phyloP scores from a whole-genome alignment of 179 eudicot species.

The Gypsophila paniculata region DNA sequence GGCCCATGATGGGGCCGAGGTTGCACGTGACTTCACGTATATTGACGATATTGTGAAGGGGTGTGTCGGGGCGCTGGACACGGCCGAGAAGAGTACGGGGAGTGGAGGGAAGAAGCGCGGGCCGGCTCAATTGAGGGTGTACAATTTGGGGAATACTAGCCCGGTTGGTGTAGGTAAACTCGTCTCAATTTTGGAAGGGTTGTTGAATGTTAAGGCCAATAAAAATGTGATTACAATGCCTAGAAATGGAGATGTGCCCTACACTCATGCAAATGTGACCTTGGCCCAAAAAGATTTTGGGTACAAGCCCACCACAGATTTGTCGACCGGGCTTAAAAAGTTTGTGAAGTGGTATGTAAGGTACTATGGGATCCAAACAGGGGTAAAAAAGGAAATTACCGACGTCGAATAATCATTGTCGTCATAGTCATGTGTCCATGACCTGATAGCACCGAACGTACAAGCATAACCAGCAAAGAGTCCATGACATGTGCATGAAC shows the following conservation, averaged over 20 bases:
- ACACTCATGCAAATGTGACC: conserved; percentile 64
- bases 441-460: too few relatives aligned
- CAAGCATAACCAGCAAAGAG: too few relatives aligned
- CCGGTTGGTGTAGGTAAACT: conserved; percentile 53
- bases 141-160: conserved; percentile 59
- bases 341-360: conserved; percentile 63
- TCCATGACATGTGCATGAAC: neutral
- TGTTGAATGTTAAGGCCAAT: conserved; percentile 48
- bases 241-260: conserved; percentile 64
- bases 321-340: conserved; percentile 50
- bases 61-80: conserved; percentile 59
- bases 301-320: conserved; percentile 56
- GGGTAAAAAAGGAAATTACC: conserved; percentile 37
- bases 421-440: neutral
- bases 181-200: conserved; percentile 44
- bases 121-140: conserved; percentile 60
- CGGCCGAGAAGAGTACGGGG: conserved; percentile 74
- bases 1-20: conserved; percentile 46
- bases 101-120: conserved; percentile 59
- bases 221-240: conserved; percentile 61
- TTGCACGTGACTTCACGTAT: conserved; percentile 71
- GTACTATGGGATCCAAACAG: conserved; percentile 50
- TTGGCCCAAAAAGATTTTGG: conserved; percentile 51
- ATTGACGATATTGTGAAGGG: conserved; percentile 62
- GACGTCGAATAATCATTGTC: conserved; percentile 1